A percentile compares a stretch with the other conserved stretches of the same genome.
phyloP scores from a whole-genome alignment of 306 rosid species.

The Mucuna pruriens region DNA sequence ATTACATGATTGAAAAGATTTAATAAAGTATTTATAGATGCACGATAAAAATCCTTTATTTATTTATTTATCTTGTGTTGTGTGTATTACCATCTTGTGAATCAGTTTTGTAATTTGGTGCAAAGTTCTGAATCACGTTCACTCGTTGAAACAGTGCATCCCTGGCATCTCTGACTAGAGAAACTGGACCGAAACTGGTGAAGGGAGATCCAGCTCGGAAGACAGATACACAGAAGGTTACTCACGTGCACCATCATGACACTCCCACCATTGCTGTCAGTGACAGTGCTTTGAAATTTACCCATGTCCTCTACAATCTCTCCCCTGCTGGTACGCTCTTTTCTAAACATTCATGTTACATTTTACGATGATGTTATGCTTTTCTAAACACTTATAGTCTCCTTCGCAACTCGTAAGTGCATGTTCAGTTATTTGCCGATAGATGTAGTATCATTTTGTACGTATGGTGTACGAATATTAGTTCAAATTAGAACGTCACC shows the following conservation, averaged over 20 bases:
- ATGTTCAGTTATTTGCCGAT: no score
- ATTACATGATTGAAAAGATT: no score
- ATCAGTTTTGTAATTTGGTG: neutral
- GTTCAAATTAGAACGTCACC: conserved; percentile 4
- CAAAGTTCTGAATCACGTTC: neutral
- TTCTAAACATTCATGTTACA: neutral
- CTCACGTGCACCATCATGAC: conserved; percentile 50
- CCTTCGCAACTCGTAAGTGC: no score
- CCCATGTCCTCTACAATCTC: conserved; percentile 90
- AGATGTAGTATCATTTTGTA: no score
- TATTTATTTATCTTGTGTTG: no score
- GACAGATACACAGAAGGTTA: conserved; percentile 30
- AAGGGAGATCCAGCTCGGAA: conserved; percentile 77
- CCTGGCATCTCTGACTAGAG: conserved; percentile 88
- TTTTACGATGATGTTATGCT: neutral
- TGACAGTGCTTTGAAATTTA: conserved; percentile 86
- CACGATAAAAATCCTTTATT: no score
- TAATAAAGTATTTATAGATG: no score
- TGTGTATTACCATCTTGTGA: no score
- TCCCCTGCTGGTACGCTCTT: conserved; percentile 75
- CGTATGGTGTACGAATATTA: conserved; percentile 27
- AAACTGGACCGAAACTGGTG: conserved; percentile 89
- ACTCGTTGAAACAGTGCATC: conserved; percentile 70
- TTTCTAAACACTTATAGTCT: neutral
- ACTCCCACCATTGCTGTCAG: conserved; percentile 69